Conservation (phyloP, 2,329 filamentous ascomycete genomes). For the Cordyceps cateniannulata region DNA sequence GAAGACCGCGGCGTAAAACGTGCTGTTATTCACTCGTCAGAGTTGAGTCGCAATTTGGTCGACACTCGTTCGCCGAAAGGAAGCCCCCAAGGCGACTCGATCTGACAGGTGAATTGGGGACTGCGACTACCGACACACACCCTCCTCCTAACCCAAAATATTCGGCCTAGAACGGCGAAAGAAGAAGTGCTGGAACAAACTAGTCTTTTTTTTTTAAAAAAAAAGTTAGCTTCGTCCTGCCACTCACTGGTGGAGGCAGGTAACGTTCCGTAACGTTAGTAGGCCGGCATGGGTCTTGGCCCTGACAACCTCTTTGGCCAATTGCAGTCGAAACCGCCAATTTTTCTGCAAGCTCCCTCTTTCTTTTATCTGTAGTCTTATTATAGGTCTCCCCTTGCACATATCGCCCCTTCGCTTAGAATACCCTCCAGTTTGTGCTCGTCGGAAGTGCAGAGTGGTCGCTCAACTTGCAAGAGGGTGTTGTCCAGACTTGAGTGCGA, state of each 20-base stretch:
- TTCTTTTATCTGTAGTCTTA: neutral
- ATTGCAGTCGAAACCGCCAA: neutral
- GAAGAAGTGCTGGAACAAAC: neutral
- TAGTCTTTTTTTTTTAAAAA: neutral
- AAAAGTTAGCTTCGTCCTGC: no score
- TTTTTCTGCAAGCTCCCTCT: neutral
- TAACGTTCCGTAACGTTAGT: conserved; percentile 1
- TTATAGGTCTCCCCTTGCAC: no score
- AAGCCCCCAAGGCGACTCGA: neutral
- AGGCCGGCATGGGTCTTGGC: neutral
- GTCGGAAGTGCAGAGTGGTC: no score
- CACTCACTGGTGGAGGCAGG: neutral
- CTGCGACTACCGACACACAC: no score
- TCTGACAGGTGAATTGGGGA: no score
- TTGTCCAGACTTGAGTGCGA: no score
- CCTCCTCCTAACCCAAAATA: neutral
- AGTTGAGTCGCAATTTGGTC: neutral
- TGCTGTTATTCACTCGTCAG: no score
- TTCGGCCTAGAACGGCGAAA: neutral
- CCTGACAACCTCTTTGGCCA: neutral
- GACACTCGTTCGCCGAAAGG: neutral
- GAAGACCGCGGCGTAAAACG: neutral
- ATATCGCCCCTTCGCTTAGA: no score
- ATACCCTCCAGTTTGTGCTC: no score
- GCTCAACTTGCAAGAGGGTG: no score